These are phyloP conservation scores for Rhizoclosmatium globosum DNA, from an alignment of 192 early-diverging fungal genomes.

Conservation along the genomic window DNA sequence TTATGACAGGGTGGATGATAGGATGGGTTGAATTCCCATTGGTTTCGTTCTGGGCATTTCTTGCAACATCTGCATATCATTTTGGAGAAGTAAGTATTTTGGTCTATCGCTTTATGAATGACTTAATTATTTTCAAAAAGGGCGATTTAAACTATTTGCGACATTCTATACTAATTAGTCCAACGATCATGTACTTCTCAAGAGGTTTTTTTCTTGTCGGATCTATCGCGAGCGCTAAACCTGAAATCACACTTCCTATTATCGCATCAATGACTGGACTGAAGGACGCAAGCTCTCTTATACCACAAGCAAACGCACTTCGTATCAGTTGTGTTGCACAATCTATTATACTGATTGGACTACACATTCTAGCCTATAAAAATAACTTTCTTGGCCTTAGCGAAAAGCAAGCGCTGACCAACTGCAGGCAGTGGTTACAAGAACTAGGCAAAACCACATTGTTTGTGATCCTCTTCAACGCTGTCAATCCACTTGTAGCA, in stretches of 20 bases:
- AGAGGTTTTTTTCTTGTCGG: slow-evolving; percentile 35
- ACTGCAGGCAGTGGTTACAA: neutral
- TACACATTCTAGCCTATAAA: neutral
- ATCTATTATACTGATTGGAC: slow-evolving; percentile 7
- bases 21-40: slow-evolving; percentile 22
- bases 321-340: slow-evolving; percentile 11
- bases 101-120: neutral
- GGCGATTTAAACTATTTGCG: slow-evolving; percentile 36
- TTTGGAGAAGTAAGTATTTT: slow-evolving; percentile 36
- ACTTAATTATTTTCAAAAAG: slow-evolving; percentile 5
- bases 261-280: slow-evolving; percentile 28
- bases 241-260: slow-evolving; percentile 33
- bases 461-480: slow-evolving; percentile 23
- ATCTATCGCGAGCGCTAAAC: slow-evolving; percentile 12
- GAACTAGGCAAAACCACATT: slow-evolving; percentile 25
- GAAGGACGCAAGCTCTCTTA: neutral
- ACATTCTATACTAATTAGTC: neutral
- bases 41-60: slow-evolving; percentile 32
- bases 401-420: neutral
- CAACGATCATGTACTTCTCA: slow-evolving; percentile 25
- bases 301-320: slow-evolving; percentile 8
- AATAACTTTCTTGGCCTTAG: neutral
- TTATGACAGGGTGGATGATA: slow-evolving; percentile 31
- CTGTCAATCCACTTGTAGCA: slow-evolving; percentile 30
- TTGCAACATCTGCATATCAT: slow-evolving; percentile 34